Percentiles rank a stretch among this genome's conserved stretches.
Evolutionary conservation across 73 alveolate species (phyloP).

Genomic region (Uronychia setigera): DNA sequence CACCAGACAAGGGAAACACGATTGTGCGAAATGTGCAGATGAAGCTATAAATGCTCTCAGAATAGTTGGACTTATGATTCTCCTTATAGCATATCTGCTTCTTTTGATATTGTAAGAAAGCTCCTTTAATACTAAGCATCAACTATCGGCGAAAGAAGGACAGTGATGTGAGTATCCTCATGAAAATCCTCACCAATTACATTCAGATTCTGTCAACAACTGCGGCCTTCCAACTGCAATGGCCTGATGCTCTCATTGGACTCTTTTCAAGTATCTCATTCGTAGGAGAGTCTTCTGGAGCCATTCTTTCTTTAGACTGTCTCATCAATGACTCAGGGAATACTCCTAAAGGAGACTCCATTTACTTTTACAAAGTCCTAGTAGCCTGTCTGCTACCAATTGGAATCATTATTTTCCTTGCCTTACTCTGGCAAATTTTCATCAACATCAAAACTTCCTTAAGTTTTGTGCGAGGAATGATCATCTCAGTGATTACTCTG

Average conservation of each 20-base stretch:
- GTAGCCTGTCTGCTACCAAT: too few species aligned
- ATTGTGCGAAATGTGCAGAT: neutral
- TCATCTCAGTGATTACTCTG: constrained; percentile 30
- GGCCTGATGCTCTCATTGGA: constrained; percentile 13
- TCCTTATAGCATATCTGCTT: neutral
- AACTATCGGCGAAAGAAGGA: constrained; percentile 10
- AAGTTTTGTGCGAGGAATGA: constrained; percentile 20
- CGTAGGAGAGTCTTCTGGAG: constrained; percentile 21
- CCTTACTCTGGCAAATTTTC: too few species aligned
- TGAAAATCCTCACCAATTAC: constrained; percentile 33
- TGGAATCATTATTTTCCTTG: too few species aligned
- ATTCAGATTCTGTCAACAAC: constrained; percentile 23
- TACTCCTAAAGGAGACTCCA: too few species aligned
- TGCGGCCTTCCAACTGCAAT: constrained; percentile 25
- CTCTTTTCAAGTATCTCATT: constrained; percentile 16
- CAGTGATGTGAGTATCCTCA: constrained; percentile 6
- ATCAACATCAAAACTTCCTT: constrained; percentile 8
- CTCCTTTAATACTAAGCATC: constrained; percentile 6
- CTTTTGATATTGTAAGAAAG: constrained; percentile 5
- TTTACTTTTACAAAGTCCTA: too few species aligned
- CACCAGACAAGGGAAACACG: neutral
- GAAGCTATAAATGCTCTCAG: neutral
- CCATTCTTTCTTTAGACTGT: constrained; percentile 25
- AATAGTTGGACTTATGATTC: neutral
- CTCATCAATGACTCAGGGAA: constrained; percentile 10